Evolutionary conservation across 1,139 yeast genomes (phyloP), one percentile per base, ranked within the genome.

Genomic region (Kazachstania sp.): DNA sequence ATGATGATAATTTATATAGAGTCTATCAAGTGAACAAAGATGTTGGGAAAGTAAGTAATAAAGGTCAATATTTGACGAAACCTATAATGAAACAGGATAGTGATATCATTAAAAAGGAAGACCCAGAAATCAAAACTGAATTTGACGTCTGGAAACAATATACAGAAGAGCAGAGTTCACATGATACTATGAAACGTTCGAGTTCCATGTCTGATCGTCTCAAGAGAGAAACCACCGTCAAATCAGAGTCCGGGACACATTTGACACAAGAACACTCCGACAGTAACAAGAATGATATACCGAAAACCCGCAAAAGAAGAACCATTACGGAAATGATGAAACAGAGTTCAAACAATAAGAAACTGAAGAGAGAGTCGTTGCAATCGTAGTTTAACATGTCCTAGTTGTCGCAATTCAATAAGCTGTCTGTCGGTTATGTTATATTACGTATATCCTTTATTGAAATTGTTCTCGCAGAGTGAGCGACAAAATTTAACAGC

Each of bases 41-140:
- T 19, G 92, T 87, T 3, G 95, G 95, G 1, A 82, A 78, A 45
- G 73, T 79, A 0, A 59, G 69, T 4, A 72, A 71, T 43, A 76
- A 82, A 43, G 76, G 76, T 0, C 68, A 68, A 16, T 65, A 72
- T 20, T 63, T 82, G 48, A 71, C 70, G 4, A 60, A 72, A 46
- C 77, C 77, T 13, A 48, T 70, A 12, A 63, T 64, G 37, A 63
- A 58, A 26, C 51, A 49, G 18, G 57, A 54, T 18, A 48, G 54
- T 23, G 49, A 51, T 26, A 44, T 45, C n/a, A 36, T 51, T 46
- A 49, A 42, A 42, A 48, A 44, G 36, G 40, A 46, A 39, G 46
- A 32, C 15, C n/a, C 13, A 6, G 19, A 6, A 32, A 6, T 32
- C 36, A 16, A 32, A 15, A 6, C 19, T 15, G 16, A 15, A 7